phyloP scores from a whole-genome alignment of 495 filamentous ascomycete species.

The Arthonia radiata region DNA sequence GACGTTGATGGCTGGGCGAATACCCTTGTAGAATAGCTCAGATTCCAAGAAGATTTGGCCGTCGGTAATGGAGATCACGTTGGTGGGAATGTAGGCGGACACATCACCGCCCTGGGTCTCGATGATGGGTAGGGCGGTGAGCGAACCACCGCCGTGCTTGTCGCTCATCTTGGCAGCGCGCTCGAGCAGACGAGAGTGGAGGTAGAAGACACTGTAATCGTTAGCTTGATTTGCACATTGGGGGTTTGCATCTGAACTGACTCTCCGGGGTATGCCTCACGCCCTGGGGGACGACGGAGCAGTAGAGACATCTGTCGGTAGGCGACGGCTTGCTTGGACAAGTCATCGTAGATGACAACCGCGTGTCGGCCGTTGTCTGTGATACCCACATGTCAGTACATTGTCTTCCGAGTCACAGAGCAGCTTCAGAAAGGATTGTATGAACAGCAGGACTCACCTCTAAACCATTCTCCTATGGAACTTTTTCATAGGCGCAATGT shows the following conservation, averaged over 20 bases:
- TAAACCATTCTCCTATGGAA: slow-evolving; percentile 71
- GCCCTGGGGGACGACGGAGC: slow-evolving; percentile 94
- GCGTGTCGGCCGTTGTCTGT: slow-evolving; percentile 82
- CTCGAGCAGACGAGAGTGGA: slow-evolving; percentile 97
- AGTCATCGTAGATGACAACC: slow-evolving; percentile 84
- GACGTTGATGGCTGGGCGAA: slow-evolving; percentile 99
- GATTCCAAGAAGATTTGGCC: slow-evolving; percentile 99
- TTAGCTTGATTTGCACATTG: background rate
- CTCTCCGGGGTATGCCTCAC: slow-evolving; percentile 99
- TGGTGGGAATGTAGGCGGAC: slow-evolving; percentile 99
- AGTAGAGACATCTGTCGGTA: slow-evolving; percentile 99
- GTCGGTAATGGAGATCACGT: slow-evolving; percentile 99
- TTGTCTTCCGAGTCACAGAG: too few relatives aligned
- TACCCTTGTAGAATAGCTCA: slow-evolving; percentile 99
- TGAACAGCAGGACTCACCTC: too few relatives aligned
- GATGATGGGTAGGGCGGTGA: slow-evolving; percentile 94
- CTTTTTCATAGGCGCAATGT: too few relatives aligned
- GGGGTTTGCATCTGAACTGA: slow-evolving; percentile 12
- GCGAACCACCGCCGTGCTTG: slow-evolving; percentile 83
- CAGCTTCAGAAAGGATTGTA: too few relatives aligned
- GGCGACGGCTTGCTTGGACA: slow-evolving; percentile 96
- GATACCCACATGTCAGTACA: too few relatives aligned
- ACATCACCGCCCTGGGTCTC: slow-evolving; percentile 99
- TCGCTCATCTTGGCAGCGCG: slow-evolving; percentile 98
- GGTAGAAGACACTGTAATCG: slow-evolving; percentile 65